A percentile compares a stretch with the other conserved stretches of the same genome.
Conservation (phyloP, 352 stramenopile genomes). For the Globisporangium canariense region DNA sequence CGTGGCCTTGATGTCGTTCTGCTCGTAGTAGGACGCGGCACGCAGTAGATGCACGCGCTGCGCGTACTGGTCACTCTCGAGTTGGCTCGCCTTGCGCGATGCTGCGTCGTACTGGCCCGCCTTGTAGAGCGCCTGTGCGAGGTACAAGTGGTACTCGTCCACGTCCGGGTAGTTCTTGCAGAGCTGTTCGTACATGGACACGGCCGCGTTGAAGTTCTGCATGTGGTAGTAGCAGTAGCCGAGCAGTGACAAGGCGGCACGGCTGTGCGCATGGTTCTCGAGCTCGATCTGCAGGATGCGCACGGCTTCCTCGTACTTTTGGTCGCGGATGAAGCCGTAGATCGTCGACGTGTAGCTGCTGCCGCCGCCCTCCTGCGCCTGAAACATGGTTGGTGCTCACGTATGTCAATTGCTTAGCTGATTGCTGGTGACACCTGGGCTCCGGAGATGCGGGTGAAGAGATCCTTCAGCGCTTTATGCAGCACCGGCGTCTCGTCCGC, state of each 20-base stretch:
- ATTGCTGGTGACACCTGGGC: too few species aligned
- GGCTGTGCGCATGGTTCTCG: slow-evolving; percentile 91
- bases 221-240: slow-evolving; percentile 98
- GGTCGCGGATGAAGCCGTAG: slow-evolving; percentile 93
- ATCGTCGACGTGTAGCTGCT: slow-evolving; percentile 92
- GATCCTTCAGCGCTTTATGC: too few species aligned
- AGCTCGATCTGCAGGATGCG: slow-evolving; percentile 90
- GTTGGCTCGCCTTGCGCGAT: slow-evolving; percentile 74
- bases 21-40: slow-evolving; percentile 94
- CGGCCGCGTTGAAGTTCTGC: slow-evolving; percentile 90
- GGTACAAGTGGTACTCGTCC: slow-evolving; percentile 95
- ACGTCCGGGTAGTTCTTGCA: slow-evolving; percentile 91
- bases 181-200: slow-evolving; percentile 94
- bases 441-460: too few species aligned
- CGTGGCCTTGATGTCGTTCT: slow-evolving; percentile 92
- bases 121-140: slow-evolving; percentile 95
- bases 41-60: slow-evolving; percentile 86
- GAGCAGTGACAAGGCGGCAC: slow-evolving; percentile 92
- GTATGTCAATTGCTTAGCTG: too few species aligned
- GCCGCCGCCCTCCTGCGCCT: slow-evolving; percentile 55
- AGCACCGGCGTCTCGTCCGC: too few species aligned
- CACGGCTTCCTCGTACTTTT: slow-evolving; percentile 93
- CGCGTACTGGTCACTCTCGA: slow-evolving; percentile 84
- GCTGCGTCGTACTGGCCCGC: slow-evolving; percentile 76
- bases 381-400: slow-evolving; percentile 38